phyloP scores from a whole-genome alignment of 1,284 basidiomycete genomes.

The Ceratobasidium theobromae region DNA sequence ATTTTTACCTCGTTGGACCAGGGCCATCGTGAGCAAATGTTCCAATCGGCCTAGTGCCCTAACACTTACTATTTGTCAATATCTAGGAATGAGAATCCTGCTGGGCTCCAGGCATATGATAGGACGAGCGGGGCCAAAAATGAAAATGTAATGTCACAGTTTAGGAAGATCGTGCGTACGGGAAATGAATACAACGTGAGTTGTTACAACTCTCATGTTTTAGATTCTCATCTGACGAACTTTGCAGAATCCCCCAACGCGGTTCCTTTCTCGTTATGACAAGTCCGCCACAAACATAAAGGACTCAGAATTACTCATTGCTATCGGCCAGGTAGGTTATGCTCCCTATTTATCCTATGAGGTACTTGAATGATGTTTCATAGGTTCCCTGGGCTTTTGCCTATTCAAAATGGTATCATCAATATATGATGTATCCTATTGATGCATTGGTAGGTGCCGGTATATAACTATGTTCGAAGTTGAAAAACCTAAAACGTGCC shows the following conservation, averaged over 20 bases:
- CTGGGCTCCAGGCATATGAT: slow-evolving; percentile 31
- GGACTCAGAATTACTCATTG: slow-evolving; percentile 51
- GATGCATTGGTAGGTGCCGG: slow-evolving; percentile 45
- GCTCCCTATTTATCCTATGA: neutral
- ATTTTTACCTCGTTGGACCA: slow-evolving; percentile 49
- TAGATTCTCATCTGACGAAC: slow-evolving; percentile 28
- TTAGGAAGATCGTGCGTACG: slow-evolving; percentile 48
- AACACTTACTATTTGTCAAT: neutral
- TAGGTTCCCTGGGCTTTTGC: slow-evolving; percentile 55
- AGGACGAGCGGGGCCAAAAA: slow-evolving; percentile 24
- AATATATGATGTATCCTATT: slow-evolving; percentile 53
- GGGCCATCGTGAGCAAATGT: neutral
- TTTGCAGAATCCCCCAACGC: slow-evolving; percentile 43
- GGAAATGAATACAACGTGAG: slow-evolving; percentile 47
- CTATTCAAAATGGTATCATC: slow-evolving; percentile 58
- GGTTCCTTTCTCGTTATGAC: slow-evolving; percentile 56
- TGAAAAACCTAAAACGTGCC: neutral
- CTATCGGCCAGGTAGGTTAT: slow-evolving; percentile 51
- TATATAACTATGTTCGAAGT: neutral
- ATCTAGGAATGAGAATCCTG: slow-evolving; percentile 44
- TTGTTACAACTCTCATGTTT: slow-evolving; percentile 22
- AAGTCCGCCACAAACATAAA: slow-evolving; percentile 60
- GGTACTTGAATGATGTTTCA: neutral
- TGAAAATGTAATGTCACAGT: slow-evolving; percentile 47
- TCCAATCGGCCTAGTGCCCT: neutral